Evolutionary conservation across 2,329 filamentous ascomycete species (phyloP), one percentile per base, ranked within the genome.

Genomic region (Cordyceps sp.): DNA sequence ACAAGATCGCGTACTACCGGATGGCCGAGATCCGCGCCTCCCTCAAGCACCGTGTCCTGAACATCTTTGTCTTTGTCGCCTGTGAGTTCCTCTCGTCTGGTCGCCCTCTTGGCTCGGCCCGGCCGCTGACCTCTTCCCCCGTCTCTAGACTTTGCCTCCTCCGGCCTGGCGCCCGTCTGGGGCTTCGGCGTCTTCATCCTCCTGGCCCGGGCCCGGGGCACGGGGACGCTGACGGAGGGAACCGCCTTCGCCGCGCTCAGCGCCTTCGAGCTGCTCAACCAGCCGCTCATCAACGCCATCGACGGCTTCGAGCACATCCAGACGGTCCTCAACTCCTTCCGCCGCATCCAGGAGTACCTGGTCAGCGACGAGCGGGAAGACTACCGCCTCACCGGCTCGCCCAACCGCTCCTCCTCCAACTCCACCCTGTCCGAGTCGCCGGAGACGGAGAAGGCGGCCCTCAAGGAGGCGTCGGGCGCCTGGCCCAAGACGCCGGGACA

Each of bases 1-100:
- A 36, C 6, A 48, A 49, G 10, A 39, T 60, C 14, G 51, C 56
- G 30, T 34, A 41, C 22, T 45, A 59, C 6, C 45, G 58, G 13
- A 37, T 51, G 2, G 35, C 47, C 5, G 58, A 61, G 36, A 31
- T 60, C 50, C 40, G 40, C 45, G 36, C 39, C 46, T 33, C 44
- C 48, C 29, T 44, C 42, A 35, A 33, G 4, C 43, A 49, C 30
- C 43, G 43, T 33, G 32, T 43, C 14, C 30, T 43, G 24, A 38
- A 36, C 24, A 37, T 44, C 5, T 35, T 33, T 13, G 19, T 39
- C 4, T 34, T 37, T 20, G 33, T 37, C 22, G 24, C 34, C 2
- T 42, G 41, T 42, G 22, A 38, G 41, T 37, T 13, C 12, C 14
- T 5, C 14, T 10, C 6, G 6, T 13, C 17, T 14, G 10, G n/a